These are phyloP conservation scores for Septoria petroselini DNA, from an alignment of 2,329 filamentous ascomycete genomes.

Conservation along the genomic window DNA sequence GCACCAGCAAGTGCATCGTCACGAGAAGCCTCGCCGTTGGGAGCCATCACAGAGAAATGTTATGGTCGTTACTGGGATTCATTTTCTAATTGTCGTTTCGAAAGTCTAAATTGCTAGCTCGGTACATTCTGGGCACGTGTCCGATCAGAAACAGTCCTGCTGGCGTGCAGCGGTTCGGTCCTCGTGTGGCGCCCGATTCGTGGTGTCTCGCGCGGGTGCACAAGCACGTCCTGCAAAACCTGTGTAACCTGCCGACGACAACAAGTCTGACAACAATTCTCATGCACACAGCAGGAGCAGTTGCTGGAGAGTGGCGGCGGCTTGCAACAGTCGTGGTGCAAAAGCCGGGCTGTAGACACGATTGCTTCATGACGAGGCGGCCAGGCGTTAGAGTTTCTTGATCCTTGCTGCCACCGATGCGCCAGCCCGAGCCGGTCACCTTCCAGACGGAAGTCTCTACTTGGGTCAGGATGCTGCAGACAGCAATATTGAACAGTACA, in stretches of 20 bases:
- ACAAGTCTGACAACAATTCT: too few species aligned
- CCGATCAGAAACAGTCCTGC: slow-evolving; percentile 4
- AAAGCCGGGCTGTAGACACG: background rate
- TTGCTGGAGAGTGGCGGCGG: too few species aligned
- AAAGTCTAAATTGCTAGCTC: slow-evolving; percentile 6
- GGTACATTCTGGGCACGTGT: slow-evolving; percentile 10
- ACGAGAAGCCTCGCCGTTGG: slow-evolving; percentile 30
- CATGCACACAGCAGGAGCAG: too few species aligned
- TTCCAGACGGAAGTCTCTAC: slow-evolving; percentile 5
- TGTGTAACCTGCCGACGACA: too few species aligned
- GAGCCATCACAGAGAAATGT: slow-evolving; percentile 20
- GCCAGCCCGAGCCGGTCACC: slow-evolving; percentile 1
- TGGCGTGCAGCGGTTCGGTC: background rate
- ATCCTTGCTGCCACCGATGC: slow-evolving; percentile 11
- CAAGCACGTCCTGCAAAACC: too few species aligned
- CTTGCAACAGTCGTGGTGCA: too few species aligned
- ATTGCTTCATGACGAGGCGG: slow-evolving; percentile 15
- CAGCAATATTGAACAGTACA: too few species aligned
- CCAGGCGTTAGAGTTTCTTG: slow-evolving; percentile 3
- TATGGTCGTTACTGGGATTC: slow-evolving; percentile 7
- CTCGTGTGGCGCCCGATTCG: background rate
- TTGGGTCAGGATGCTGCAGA: background rate
- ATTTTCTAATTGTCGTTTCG: slow-evolving; percentile 7
- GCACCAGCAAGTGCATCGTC: slow-evolving; percentile 45
- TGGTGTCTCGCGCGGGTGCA: too few species aligned